Evolutionary conservation across 2,329 filamentous ascomycete genomes (phyloP).

Genomic region (Aureobasidium sp.): DNA sequence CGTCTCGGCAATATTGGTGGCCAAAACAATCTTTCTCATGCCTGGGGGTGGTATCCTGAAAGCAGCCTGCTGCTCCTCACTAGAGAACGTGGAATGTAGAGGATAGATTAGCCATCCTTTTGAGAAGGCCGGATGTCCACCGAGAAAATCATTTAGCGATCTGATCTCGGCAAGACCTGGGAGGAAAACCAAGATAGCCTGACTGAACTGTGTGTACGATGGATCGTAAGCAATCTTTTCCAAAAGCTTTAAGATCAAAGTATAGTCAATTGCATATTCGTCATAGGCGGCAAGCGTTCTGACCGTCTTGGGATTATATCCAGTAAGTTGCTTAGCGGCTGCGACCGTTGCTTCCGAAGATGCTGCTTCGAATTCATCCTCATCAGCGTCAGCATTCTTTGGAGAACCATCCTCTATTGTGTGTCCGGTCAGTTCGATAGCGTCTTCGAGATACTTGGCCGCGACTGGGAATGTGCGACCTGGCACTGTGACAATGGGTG

Average conservation of each 20-base stretch:
- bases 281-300: constrained; percentile 71
- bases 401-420: constrained; percentile 49
- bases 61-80: constrained; percentile 90
- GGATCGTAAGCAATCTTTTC: constrained; percentile 65
- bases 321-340: constrained; percentile 56
- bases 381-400: constrained; percentile 39
- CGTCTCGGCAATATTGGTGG: constrained; percentile 97
- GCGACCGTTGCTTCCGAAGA: constrained; percentile 40
- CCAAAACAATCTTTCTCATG: constrained; percentile 84
- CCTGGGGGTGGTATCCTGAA: constrained; percentile 80
- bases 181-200: constrained; percentile 87
- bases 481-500: constrained; percentile 82
- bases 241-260: constrained; percentile 74
- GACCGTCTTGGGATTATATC: constrained; percentile 70
- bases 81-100: constrained; percentile 89
- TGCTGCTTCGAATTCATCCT: constrained; percentile 36
- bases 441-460: constrained; percentile 85
- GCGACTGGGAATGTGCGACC: constrained; percentile 90
- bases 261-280: constrained; percentile 86
- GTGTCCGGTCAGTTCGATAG: constrained; percentile 79
- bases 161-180: constrained; percentile 76
- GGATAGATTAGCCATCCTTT: constrained; percentile 79
- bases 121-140: constrained; percentile 68
- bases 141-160: constrained; percentile 70
- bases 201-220: constrained; percentile 65